These are phyloP conservation scores for Craspedostauros australis DNA, from an alignment of 108 stramenopile species.

Conservation along the genomic window DNA sequence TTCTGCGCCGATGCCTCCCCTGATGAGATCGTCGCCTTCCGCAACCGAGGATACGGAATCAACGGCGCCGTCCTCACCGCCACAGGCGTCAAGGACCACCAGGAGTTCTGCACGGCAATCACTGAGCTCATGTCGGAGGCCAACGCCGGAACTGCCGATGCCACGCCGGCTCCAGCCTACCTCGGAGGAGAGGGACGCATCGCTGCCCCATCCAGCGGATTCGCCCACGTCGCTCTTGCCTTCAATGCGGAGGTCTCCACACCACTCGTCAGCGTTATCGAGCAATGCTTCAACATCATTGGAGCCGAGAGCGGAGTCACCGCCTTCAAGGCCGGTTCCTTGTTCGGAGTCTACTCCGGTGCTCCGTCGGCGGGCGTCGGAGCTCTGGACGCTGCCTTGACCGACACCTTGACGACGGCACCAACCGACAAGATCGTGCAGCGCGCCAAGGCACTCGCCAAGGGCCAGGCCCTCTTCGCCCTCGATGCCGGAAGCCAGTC, in stretches of 20 bases:
- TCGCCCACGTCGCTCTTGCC: conserved; percentile 78
- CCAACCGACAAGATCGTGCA: conserved; percentile 44
- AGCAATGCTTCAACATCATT: conserved; percentile 44
- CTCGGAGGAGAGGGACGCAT: conserved; percentile 78
- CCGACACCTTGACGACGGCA: conserved; percentile 34
- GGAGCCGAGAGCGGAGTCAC: conserved; percentile 39
- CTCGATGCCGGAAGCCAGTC: conserved; percentile 65
- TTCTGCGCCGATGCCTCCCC: conserved; percentile 49
- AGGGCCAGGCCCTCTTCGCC: conserved; percentile 66
- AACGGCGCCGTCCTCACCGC: conserved; percentile 79
- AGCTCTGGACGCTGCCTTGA: conserved; percentile 49
- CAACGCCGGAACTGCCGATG: conserved; percentile 29
- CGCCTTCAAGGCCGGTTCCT: conserved; percentile 52
- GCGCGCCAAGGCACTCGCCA: conserved; percentile 71
- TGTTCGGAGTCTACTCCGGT: conserved; percentile 77
- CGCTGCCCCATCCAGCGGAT: conserved; percentile 61
- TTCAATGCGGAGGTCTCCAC: conserved; percentile 47
- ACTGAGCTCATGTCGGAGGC: conserved; percentile 48
- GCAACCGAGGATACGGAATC: conserved; percentile 57
- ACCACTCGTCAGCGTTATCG: conserved; percentile 60
- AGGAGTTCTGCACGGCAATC: conserved; percentile 69
- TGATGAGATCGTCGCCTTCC: conserved; percentile 60
- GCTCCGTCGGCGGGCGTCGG: conserved; percentile 39
- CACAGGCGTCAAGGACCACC: conserved; percentile 76
- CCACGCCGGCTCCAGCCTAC: conserved; percentile 33